Percentiles rank a stretch among this genome's conserved stretches.
phyloP scores from a whole-genome alignment of 129 eudicot genomes.

The Artemisia argyi region DNA sequence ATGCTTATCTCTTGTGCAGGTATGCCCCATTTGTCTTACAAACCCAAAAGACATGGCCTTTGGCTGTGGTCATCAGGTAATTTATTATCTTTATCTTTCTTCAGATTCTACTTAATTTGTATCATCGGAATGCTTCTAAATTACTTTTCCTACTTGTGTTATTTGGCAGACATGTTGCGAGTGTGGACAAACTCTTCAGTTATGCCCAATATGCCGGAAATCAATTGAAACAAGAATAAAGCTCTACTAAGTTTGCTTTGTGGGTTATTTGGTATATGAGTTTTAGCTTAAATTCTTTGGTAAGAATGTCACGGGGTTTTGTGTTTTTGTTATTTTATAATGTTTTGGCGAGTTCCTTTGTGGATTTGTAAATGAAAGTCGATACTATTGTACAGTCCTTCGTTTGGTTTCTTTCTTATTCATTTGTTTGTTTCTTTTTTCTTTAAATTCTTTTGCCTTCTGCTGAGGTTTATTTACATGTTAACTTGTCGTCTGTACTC shows the following conservation, averaged over 20 bases:
- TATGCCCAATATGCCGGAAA: conserved; percentile 86
- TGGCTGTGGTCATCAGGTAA: conserved; percentile 99
- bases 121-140: not conserved
- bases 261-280: not conserved
- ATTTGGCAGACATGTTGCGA: conserved; percentile 82
- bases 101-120: not conserved
- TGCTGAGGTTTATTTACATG: not conserved
- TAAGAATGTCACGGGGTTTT: not conserved
- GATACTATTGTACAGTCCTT: conserved; percentile 7
- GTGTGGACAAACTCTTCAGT: conserved; percentile 71
- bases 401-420: not conserved
- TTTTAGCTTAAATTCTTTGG: conserved; percentile 19
- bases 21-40: conserved; percentile 91
- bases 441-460: too few relatives aligned
- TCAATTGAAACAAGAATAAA: conserved; percentile 76
- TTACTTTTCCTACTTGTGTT: not conserved
- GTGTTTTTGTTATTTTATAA: conserved; percentile 7
- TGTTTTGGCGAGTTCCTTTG: conserved; percentile 26
- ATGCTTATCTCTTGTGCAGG: conserved; percentile 35
- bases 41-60: conserved; percentile 98
- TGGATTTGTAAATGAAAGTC: conserved; percentile 36
- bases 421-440: not conserved
- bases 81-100: not conserved
- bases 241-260: conserved; percentile 51
- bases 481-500: not conserved